Evolutionary conservation across 495 filamentous ascomycete genomes (phyloP).

Genomic region (Penicilliopsis zonata): DNA sequence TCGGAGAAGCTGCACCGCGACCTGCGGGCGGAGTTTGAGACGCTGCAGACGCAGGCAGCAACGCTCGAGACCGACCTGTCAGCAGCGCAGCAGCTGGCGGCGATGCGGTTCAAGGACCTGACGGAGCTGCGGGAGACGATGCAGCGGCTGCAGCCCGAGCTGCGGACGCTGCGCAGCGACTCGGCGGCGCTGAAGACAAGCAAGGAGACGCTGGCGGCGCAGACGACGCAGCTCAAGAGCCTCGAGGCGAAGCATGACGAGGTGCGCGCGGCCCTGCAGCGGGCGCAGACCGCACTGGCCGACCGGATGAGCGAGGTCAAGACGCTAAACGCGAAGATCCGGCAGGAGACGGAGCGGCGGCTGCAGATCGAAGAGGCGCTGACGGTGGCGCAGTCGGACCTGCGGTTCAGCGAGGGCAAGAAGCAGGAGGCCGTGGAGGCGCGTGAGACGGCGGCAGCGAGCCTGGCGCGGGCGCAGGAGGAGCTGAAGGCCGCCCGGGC

Average conservation of each 20-base stretch:
- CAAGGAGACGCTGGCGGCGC: slow-evolving; percentile 60
- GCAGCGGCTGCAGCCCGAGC: slow-evolving; percentile 77
- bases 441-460: slow-evolving; percentile 51
- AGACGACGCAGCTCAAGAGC: slow-evolving; percentile 53
- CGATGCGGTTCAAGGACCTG: slow-evolving; percentile 77
- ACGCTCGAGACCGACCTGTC: slow-evolving; percentile 73
- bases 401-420: slow-evolving; percentile 62
- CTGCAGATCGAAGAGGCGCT: slow-evolving; percentile 66
- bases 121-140: slow-evolving; percentile 65
- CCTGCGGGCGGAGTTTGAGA: slow-evolving; percentile 60
- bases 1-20: slow-evolving; percentile 43
- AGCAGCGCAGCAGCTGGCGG: slow-evolving; percentile 74
- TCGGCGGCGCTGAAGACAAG: slow-evolving; percentile 55
- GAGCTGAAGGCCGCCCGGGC: slow-evolving; percentile 51
- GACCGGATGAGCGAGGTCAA: slow-evolving; percentile 71
- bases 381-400: slow-evolving; percentile 56
- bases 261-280: slow-evolving; percentile 56
- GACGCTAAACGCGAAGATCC: slow-evolving; percentile 59
- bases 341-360: slow-evolving; percentile 59
- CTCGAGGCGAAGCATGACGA: slow-evolving; percentile 76
- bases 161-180: slow-evolving; percentile 63
- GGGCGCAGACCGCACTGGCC: slow-evolving; percentile 51
- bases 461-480: slow-evolving; percentile 58
- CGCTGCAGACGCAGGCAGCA: slow-evolving; percentile 54
- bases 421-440: slow-evolving; percentile 64